These are phyloP conservation scores for Globisporangium recalcitrans DNA, from an alignment of 352 stramenopile genomes.

Conservation along the genomic window DNA sequence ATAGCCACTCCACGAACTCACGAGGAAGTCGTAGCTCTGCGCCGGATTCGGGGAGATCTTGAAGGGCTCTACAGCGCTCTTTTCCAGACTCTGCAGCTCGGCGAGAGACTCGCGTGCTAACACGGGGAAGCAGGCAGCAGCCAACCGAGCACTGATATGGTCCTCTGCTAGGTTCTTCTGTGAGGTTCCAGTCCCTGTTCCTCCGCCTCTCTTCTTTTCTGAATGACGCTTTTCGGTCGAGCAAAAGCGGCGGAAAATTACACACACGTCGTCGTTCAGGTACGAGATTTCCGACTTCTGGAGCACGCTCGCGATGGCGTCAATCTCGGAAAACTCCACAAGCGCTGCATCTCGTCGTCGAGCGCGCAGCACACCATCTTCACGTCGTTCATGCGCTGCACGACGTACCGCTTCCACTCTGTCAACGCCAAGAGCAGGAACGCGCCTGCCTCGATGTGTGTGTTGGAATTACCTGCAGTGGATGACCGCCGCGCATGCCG, in stretches of 20 bases:
- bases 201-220: background rate
- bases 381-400: slow-evolving; percentile 65
- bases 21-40: slow-evolving; percentile 51
- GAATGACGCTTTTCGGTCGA: slow-evolving; percentile 34
- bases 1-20: slow-evolving; percentile 56
- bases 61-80: slow-evolving; percentile 31
- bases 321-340: slow-evolving; percentile 44
- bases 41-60: slow-evolving; percentile 28
- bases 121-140: slow-evolving; percentile 53
- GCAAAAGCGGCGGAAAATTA: slow-evolving; percentile 54
- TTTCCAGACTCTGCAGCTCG: slow-evolving; percentile 37
- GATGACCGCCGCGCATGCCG: background rate
- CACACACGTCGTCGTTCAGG: slow-evolving; percentile 56
- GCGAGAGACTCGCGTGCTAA: slow-evolving; percentile 40
- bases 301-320: slow-evolving; percentile 43
- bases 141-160: slow-evolving; percentile 57
- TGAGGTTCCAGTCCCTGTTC: slow-evolving; percentile 4
- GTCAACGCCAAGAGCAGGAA: slow-evolving; percentile 58
- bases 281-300: slow-evolving; percentile 42
- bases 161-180: slow-evolving; percentile 13
- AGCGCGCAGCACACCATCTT: slow-evolving; percentile 50
- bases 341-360: slow-evolving; percentile 50
- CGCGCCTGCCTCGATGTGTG: slow-evolving; percentile 29
- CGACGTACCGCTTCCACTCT: slow-evolving; percentile 71
- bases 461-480: background rate